These are phyloP conservation scores for Epichloe festucae DNA, from an alignment of 2,329 filamentous ascomycete species.

Conservation along the genomic window DNA sequence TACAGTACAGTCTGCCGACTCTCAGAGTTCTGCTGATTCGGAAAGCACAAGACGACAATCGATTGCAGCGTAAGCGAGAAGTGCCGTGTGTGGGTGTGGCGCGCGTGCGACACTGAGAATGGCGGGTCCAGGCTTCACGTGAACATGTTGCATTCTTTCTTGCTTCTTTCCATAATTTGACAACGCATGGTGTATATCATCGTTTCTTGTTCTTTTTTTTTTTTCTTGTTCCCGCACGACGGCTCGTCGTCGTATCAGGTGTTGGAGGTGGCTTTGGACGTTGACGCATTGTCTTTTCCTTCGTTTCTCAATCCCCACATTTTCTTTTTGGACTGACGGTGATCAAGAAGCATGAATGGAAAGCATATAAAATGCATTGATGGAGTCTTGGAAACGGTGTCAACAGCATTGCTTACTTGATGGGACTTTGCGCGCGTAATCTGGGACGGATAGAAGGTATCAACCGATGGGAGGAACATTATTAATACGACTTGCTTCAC, in stretches of 20 bases:
- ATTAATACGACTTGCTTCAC: no score
- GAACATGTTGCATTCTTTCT: not conserved
- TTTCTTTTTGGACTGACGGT: no score
- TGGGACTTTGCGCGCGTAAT: not conserved
- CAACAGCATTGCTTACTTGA: not conserved
- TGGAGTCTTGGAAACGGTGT: not conserved
- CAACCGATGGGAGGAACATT: not conserved
- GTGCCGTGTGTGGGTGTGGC: not conserved
- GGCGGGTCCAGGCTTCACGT: not conserved
- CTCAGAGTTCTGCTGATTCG: conserved; percentile 1
- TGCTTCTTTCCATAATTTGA: not conserved
- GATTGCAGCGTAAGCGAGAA: conserved; percentile 1
- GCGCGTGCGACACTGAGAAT: not conserved
- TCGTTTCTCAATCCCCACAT: no score
- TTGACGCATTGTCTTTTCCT: not conserved
- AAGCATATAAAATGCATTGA: not conserved
- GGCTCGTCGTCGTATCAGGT: not conserved
- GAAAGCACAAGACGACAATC: conserved; percentile 14
- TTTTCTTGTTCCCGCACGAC: no score
- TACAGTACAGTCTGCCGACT: conserved; percentile 11
- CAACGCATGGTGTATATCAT: not conserved
- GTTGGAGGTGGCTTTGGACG: not conserved
- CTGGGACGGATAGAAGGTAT: not conserved
- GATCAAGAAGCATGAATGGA: not conserved
- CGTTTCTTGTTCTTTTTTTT: no score